Percentiles rank a stretch among this genome's conserved stretches.
These are phyloP conservation scores for Cyclaneusma minus DNA, from an alignment of 2,329 filamentous ascomycete species.

Conservation along the genomic window DNA sequence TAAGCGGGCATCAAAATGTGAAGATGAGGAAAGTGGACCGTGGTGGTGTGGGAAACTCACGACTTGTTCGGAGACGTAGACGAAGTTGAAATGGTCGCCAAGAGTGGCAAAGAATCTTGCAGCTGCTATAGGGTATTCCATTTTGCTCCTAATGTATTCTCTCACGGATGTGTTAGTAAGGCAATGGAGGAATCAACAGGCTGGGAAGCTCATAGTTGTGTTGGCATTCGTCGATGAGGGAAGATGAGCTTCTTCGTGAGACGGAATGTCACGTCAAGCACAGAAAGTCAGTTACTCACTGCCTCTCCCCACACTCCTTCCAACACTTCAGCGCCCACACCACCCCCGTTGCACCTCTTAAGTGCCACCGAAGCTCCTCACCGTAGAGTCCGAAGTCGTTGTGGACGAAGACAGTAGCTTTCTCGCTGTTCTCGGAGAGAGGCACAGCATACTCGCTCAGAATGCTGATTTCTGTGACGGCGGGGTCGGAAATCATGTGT, in stretches of 20 bases:
- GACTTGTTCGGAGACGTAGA: slow-evolving; percentile 56
- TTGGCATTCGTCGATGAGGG: neutral
- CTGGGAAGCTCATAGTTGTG: slow-evolving; percentile 12
- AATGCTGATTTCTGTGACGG: slow-evolving; percentile 50
- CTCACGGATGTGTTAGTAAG: slow-evolving; percentile 13
- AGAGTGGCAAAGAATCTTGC: slow-evolving; percentile 41
- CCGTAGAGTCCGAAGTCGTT: slow-evolving; percentile 50
- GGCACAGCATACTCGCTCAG: slow-evolving; percentile 48
- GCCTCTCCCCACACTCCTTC: slow-evolving; percentile 2
- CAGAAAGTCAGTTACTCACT: slow-evolving; percentile 22
- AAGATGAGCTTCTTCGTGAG: slow-evolving; percentile 39
- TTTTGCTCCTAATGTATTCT: slow-evolving; percentile 53
- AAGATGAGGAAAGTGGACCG: slow-evolving; percentile 18
- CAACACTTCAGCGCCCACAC: slow-evolving; percentile 66
- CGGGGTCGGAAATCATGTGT: slow-evolving; percentile 36
- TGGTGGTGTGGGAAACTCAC: too few relatives aligned
- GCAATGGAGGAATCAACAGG: too few relatives aligned
- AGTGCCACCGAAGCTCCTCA: slow-evolving; percentile 35
- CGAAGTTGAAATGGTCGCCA: slow-evolving; percentile 45
- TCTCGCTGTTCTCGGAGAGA: slow-evolving; percentile 43
- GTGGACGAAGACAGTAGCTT: slow-evolving; percentile 52
- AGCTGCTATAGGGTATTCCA: slow-evolving; percentile 47
- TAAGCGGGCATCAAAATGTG: neutral
- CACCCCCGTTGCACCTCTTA: slow-evolving; percentile 49
- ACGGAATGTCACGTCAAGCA: slow-evolving; percentile 41